Percentiles rank a stretch among this genome's conserved stretches.
Evolutionary conservation across 352 stramenopile species (phyloP).

Genomic region (Phytophthora gonapodyides): DNA sequence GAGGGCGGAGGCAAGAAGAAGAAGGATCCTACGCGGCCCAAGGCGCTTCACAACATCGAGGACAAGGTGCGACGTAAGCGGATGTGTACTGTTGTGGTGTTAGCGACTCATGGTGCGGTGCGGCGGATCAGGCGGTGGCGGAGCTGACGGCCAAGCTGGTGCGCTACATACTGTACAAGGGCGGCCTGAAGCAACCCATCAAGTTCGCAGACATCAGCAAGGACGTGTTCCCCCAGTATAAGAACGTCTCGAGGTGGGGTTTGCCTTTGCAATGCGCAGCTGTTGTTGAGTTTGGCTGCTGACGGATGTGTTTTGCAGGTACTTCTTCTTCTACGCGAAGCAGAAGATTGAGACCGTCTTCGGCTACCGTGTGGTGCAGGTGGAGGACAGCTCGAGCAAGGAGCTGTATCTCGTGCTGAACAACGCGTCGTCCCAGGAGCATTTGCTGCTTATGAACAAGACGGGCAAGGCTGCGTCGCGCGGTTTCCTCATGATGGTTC

Average conservation of each 20-base stretch:
- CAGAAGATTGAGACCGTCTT: constrained; percentile 78
- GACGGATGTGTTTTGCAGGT: constrained; percentile 36
- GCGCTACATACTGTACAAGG: constrained; percentile 88
- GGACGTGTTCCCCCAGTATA: constrained; percentile 80
- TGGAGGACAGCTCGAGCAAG: constrained; percentile 68
- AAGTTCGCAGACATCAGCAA: constrained; percentile 86
- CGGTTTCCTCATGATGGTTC: constrained; percentile 81
- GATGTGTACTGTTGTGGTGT: background rate
- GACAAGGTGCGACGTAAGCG: constrained; percentile 40
- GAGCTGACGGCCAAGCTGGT: constrained; percentile 78
- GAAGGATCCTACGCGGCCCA: constrained; percentile 42
- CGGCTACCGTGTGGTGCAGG: constrained; percentile 71
- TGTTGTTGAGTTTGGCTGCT: background rate
- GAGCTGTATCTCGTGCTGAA: constrained; percentile 87
- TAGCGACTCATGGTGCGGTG: constrained; percentile 8
- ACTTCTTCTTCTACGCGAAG: constrained; percentile 81
- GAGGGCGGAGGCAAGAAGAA: constrained; percentile 40
- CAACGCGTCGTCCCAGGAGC: constrained; percentile 66
- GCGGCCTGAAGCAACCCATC: constrained; percentile 73
- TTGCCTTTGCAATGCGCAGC: background rate
- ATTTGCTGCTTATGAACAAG: constrained; percentile 79
- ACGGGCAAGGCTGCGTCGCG: constrained; percentile 60
- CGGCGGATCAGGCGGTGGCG: constrained; percentile 51
- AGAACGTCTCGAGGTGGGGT: constrained; percentile 69
- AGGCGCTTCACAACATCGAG: constrained; percentile 54